Evolutionary conservation across 2,329 filamentous ascomycete species (phyloP).

Genomic region (Curvularia lunata): DNA sequence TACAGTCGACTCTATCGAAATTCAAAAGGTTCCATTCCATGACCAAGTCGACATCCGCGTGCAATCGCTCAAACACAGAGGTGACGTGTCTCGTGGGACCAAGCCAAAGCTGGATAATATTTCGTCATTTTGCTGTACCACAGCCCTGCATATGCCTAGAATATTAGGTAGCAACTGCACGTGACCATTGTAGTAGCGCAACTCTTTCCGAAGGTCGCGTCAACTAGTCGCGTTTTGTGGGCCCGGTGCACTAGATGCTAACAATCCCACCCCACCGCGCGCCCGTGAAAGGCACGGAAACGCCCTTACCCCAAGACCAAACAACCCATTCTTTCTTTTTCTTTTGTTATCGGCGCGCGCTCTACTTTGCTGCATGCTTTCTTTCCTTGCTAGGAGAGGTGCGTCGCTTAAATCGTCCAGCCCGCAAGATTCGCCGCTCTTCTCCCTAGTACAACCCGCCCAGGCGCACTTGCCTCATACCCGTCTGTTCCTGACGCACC

Average conservation of each 20-base stretch:
- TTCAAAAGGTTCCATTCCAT: neutral
- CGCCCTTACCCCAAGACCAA: conserved; percentile 30
- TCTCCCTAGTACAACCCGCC: conserved; percentile 24
- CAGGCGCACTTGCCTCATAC: conserved; percentile 26
- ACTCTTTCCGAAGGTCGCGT: conserved; percentile 26
- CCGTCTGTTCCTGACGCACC: conserved; percentile 14
- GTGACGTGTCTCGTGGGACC: neutral
- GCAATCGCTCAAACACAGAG: neutral
- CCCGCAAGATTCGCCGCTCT: conserved; percentile 28
- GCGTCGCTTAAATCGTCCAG: conserved; percentile 44
- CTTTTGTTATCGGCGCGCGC: conserved; percentile 33
- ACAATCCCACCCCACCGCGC: conserved; percentile 25
- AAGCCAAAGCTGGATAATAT: neutral
- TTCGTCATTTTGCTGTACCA: neutral
- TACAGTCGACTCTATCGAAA: neutral
- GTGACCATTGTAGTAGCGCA: conserved; percentile 13
- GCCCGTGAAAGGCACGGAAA: conserved; percentile 27
- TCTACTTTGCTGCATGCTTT: conserved; percentile 50
- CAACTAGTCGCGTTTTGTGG: conserved; percentile 19
- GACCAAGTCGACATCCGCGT: neutral
- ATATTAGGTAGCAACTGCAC: conserved; percentile 8
- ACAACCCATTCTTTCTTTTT: conserved; percentile 16
- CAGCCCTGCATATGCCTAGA: conserved; percentile 10
- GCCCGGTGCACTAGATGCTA: conserved; percentile 20
- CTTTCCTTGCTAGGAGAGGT: conserved; percentile 35